A percentile compares a stretch with the other conserved stretches of the same genome.
These are phyloP conservation scores for Tremellales sp. DNA, from an alignment of 1,284 basidiomycete species.

Conservation along the genomic window DNA sequence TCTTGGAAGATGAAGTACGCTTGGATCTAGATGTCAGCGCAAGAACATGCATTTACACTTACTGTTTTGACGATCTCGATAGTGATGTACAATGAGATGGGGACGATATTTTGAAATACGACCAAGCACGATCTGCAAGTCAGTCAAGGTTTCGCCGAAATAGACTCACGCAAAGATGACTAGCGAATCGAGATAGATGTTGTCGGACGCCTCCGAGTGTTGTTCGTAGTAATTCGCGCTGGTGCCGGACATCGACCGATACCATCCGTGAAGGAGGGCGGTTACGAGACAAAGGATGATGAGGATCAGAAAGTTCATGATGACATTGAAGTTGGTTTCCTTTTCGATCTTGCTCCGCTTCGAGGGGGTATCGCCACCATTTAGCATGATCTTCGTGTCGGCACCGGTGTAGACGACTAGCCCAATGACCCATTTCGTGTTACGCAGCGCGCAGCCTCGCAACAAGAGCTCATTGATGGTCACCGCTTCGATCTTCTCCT, in stretches of 20 bases:
- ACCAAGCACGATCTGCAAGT: conserved; percentile 70
- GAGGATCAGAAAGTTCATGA: conserved; percentile 86
- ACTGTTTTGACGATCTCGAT: conserved; percentile 91
- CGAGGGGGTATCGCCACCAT: conserved; percentile 84
- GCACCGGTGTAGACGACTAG: conserved; percentile 90
- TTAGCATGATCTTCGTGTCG: conserved; percentile 98
- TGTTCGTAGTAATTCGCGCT: conserved; percentile 71
- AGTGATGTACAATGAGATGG: conserved; percentile 94
- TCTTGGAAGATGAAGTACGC: conserved; percentile 98
- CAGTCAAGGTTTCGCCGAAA: conserved; percentile 4
- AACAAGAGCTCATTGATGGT: conserved; percentile 91
- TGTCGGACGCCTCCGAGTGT: conserved; percentile 61
- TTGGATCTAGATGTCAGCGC: conserved; percentile 60
- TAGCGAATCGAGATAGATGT: conserved; percentile 68
- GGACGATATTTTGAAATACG: conserved; percentile 96
- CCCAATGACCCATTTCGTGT: conserved; percentile 91
- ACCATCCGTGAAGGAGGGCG: conserved; percentile 56
- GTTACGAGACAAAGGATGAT: conserved; percentile 70
- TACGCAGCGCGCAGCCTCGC: conserved; percentile 87
- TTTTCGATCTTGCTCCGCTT: conserved; percentile 95
- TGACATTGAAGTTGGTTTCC: conserved; percentile 88
- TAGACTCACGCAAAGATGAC: conserved; percentile 80
- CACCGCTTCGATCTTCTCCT: conserved; percentile 51
- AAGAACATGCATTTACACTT: neutral
- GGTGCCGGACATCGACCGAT: conserved; percentile 60